Percentiles rank a stretch among this genome's conserved stretches.
phyloP scores from a whole-genome alignment of 2,329 filamentous ascomycete genomes.

The Neofusicoccum kwambonambiense region DNA sequence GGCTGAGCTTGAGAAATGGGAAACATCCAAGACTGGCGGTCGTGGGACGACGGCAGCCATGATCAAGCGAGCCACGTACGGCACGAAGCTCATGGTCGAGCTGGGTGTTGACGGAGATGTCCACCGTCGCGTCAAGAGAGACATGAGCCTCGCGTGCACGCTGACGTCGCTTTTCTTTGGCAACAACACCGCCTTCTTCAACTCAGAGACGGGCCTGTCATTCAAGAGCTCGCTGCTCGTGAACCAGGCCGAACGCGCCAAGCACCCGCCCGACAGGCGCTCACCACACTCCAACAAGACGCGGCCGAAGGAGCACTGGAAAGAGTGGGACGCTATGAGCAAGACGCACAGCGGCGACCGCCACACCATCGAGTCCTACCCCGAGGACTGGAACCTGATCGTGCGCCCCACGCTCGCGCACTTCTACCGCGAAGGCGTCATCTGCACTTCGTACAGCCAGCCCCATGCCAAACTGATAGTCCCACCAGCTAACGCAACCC shows the following conservation, averaged over 20 bases:
- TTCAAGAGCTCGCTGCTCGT: slow-evolving; percentile 41
- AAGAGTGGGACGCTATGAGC: slow-evolving; percentile 32
- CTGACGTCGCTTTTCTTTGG: slow-evolving; percentile 42
- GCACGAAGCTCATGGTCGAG: slow-evolving; percentile 23
- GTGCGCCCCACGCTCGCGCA: slow-evolving; percentile 44
- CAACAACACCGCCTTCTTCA: slow-evolving; percentile 35
- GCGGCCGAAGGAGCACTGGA: slow-evolving; percentile 40
- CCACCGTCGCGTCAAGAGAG: slow-evolving; percentile 36
- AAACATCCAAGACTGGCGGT: neutral
- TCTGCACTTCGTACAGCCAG: slow-evolving; percentile 31
- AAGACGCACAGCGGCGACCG: neutral
- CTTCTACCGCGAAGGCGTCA: slow-evolving; percentile 49
- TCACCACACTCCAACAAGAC: slow-evolving; percentile 39
- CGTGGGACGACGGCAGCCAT: neutral
- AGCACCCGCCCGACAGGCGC: slow-evolving; percentile 38
- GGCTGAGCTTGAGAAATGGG: neutral
- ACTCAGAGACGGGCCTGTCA: slow-evolving; percentile 31
- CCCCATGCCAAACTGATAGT: neutral
- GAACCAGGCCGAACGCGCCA: slow-evolving; percentile 42
- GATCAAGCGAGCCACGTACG: neutral
- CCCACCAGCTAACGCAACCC: neutral
- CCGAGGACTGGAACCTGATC: slow-evolving; percentile 42
- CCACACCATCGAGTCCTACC: slow-evolving; percentile 28
- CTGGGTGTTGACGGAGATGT: slow-evolving; percentile 26
- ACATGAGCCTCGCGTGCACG: slow-evolving; percentile 30